phyloP scores from a whole-genome alignment of 805 yeast species.

The Ogataea methanolica region DNA sequence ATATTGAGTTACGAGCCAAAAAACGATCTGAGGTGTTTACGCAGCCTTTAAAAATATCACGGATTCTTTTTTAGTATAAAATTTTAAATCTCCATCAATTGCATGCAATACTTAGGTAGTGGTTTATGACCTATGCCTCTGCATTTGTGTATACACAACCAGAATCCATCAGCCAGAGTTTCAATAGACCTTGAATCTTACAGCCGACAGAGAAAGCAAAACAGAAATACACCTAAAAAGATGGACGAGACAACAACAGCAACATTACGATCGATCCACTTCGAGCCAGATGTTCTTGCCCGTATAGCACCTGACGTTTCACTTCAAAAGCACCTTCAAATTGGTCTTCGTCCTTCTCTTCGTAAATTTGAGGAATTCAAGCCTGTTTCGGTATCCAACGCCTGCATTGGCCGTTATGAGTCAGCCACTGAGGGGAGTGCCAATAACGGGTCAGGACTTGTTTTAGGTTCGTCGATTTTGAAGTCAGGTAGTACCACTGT shows the following conservation, averaged over 20 bases:
- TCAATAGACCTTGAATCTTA: not conserved
- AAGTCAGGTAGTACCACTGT: conserved; percentile 71
- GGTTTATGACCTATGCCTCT: too few species aligned
- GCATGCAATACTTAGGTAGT: too few species aligned
- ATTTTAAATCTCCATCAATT: too few species aligned
- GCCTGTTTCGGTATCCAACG: conserved; percentile 39
- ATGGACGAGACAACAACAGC: conserved; percentile 8
- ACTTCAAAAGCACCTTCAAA: conserved; percentile 68
- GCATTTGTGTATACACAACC: too few species aligned
- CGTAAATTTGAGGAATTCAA: conserved; percentile 72
- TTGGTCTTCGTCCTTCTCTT: conserved; percentile 72
- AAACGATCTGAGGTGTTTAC: too few species aligned
- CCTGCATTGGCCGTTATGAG: conserved; percentile 33
- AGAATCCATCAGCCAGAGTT: too few species aligned
- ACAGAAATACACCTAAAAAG: not conserved
- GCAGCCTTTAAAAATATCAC: too few species aligned
- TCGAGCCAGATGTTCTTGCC: conserved; percentile 79
- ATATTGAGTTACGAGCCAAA: too few species aligned
- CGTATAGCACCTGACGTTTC: conserved; percentile 83
- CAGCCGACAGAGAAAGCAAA: not conserved
- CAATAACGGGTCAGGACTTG: conserved; percentile 15
- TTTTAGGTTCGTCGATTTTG: conserved; percentile 65
- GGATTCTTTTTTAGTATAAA: too few species aligned
- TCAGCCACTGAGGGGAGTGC: not conserved
- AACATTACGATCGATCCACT: conserved; percentile 43